These are phyloP conservation scores for Pseudomassariella vexata DNA, from an alignment of 2,329 filamentous ascomycete genomes.

Conservation along the genomic window DNA sequence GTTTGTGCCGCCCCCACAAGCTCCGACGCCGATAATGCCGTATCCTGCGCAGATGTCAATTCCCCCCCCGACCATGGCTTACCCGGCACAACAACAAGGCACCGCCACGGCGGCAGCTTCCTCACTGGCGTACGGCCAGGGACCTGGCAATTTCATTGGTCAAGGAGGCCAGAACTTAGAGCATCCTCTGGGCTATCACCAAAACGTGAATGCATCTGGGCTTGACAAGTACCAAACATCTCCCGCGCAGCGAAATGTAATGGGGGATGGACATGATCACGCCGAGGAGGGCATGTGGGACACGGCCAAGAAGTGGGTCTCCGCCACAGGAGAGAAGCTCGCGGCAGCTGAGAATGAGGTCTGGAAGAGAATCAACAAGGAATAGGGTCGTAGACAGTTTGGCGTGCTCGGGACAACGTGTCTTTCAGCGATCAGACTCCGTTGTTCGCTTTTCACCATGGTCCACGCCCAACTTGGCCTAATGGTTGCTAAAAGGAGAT, in stretches of 20 bases:
- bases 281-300: slow-evolving; percentile 45
- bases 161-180: slow-evolving; percentile 25
- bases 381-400: slow-evolving; percentile 22
- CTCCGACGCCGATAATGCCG: slow-evolving; percentile 23
- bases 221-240: slow-evolving; percentile 41
- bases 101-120: slow-evolving; percentile 34
- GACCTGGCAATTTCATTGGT: slow-evolving; percentile 19
- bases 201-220: slow-evolving; percentile 48
- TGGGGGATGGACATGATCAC: slow-evolving; percentile 14
- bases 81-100: slow-evolving; percentile 35
- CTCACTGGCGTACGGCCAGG: slow-evolving; percentile 21
- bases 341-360: slow-evolving; percentile 55
- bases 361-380: slow-evolving; percentile 59
- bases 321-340: slow-evolving; percentile 50
- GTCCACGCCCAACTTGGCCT: slow-evolving; percentile 6
- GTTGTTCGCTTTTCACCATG: neutral
- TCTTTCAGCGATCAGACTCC: neutral
- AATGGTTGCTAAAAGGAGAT: slow-evolving; percentile 11
- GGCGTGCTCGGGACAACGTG: neutral
- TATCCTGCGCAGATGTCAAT: slow-evolving; percentile 46
- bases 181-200: slow-evolving; percentile 51
- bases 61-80: slow-evolving; percentile 36
- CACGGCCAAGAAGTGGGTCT: slow-evolving; percentile 51
- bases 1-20: slow-evolving; percentile 26
- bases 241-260: slow-evolving; percentile 29